phyloP scores from a whole-genome alignment of 805 yeast species.

The Yarrowia yakushimensis region DNA sequence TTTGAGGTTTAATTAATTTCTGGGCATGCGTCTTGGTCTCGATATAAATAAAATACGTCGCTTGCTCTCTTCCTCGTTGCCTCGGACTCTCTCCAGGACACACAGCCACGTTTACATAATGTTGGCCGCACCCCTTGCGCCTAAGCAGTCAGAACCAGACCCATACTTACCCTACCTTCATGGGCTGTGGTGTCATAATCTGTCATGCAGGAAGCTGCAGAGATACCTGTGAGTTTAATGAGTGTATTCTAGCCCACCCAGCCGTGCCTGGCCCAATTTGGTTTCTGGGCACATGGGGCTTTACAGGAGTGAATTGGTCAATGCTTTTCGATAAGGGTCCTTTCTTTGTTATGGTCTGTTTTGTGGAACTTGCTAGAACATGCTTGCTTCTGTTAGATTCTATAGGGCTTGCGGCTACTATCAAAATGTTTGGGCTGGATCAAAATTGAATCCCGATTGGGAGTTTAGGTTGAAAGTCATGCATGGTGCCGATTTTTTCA shows the following conservation, averaged over 20 bases:
- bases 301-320: too few relatives aligned
- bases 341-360: too few relatives aligned
- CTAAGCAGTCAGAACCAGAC: background rate
- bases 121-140: constrained; percentile 10
- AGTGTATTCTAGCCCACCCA: background rate
- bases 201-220: background rate
- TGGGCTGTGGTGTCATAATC: constrained; percentile 4
- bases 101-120: background rate
- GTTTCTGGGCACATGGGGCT: too few relatives aligned
- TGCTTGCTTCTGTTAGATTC: too few relatives aligned
- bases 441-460: background rate
- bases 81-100: too few relatives aligned
- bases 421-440: background rate
- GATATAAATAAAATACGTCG: too few relatives aligned
- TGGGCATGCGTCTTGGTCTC: background rate
- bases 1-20: background rate
- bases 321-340: too few relatives aligned
- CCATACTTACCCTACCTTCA: background rate
- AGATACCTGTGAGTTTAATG: background rate
- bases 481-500: background rate
- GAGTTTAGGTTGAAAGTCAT: background rate
- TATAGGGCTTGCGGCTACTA: too few relatives aligned
- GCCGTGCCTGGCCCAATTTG: constrained; percentile 10
- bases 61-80: background rate
- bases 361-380: too few relatives aligned